Base-by-base conservation (phyloP, 208 protist species). In the Hexamita inflata region DNA sequence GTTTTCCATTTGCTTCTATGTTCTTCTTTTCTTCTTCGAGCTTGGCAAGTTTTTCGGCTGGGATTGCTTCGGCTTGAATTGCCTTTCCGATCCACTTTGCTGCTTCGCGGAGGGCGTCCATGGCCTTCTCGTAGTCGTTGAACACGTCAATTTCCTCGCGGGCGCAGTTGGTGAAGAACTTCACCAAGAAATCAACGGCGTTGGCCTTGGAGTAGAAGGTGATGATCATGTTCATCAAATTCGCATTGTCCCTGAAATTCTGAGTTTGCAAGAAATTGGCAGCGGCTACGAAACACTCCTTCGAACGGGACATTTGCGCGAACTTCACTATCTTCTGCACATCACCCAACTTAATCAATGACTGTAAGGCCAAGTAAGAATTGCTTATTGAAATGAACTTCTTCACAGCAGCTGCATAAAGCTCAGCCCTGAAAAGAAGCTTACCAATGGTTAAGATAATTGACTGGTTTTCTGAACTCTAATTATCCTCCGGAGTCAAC, bases 41-140 rank as follows among this genome's bases (percentile, higher is more conserved):
- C 45, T 19, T 53, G 11, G 4, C 45, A 4, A 53, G 45, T 19
- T 53, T 53, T 19, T 53, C 45, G 45, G n/a, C n/a, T n/a, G n/a
- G n/a, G n/a, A n/a, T n/a, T n/a, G n/a, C n/a, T n/a, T n/a, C n/a
- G n/a, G n/a, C n/a, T n/a, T n/a, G n/a, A n/a, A n/a, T n/a, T n/a
- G n/a, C n/a, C n/a, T n/a, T n/a, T n/a, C n/a, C n/a, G n/a, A n/a
- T n/a, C n/a, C n/a, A n/a, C n/a, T 70, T 70, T 15, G 38, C 38
- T 4, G 38, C 32, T 34, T 70, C 64, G 9, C 26, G 2, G 64
- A 70, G 26, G 19, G 64, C 64, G 34, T 40, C 26, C 64, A 42
- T 70, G 28, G 64, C 64, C 40, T 70, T 70, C 38, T 42, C 40
- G 38, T 70, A 70, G 38, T 70, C 64, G 38, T 70, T n/a, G 64